These are phyloP conservation scores for Colletotrichum viniferum DNA, from an alignment of 2,329 filamentous ascomycete species.

Conservation along the genomic window DNA sequence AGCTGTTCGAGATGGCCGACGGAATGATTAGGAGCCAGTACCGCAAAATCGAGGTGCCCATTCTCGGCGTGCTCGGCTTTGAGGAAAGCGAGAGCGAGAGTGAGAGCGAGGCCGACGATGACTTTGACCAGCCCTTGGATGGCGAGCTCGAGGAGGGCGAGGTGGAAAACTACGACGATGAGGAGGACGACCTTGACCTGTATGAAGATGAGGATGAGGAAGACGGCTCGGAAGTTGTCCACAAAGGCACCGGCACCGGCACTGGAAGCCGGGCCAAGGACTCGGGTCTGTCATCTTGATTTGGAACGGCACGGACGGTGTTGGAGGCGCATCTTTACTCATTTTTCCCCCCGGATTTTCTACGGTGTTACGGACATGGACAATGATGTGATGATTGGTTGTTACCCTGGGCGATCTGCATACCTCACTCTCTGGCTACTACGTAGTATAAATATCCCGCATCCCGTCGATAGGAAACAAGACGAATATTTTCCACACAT, in stretches of 20 bases:
- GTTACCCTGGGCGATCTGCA: constrained; percentile 10
- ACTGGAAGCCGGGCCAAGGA: constrained; percentile 19
- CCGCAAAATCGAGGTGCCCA: constrained; percentile 48
- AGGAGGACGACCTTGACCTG: constrained; percentile 25
- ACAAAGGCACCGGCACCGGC: constrained; percentile 18
- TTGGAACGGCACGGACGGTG: constrained; percentile 2
- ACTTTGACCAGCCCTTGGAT: constrained; percentile 27
- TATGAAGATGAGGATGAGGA: constrained; percentile 22
- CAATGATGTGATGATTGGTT: constrained; percentile 18
- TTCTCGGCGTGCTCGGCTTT: constrained; percentile 49
- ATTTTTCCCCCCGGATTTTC: background rate
- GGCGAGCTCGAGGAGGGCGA: constrained; percentile 31
- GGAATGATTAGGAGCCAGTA: constrained; percentile 53
- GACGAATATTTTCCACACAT: background rate
- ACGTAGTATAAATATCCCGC: background rate
- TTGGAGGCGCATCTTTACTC: background rate
- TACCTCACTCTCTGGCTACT: constrained; percentile 7
- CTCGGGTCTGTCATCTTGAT: constrained; percentile 16
- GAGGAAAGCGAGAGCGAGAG: constrained; percentile 48
- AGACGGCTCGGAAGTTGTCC: constrained; percentile 11
- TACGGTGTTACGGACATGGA: constrained; percentile 6
- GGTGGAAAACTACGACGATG: constrained; percentile 27
- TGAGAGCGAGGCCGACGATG: constrained; percentile 27
- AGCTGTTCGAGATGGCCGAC: constrained; percentile 49
- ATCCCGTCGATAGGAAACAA: constrained; percentile 9